phyloP scores from a whole-genome alignment of 75 land plant genomes.

The Pinus albicaulis region DNA sequence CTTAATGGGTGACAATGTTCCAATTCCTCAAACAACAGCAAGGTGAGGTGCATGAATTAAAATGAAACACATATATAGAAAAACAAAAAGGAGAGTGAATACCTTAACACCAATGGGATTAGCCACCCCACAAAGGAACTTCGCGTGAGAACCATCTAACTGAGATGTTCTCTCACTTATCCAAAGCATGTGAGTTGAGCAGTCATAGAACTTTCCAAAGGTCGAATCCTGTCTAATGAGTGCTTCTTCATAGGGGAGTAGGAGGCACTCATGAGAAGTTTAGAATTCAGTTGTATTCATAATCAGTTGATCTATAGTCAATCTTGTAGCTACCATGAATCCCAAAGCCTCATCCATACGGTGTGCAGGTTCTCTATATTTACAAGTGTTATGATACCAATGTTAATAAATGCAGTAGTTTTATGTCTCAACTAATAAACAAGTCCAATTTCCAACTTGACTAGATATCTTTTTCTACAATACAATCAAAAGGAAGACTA shows the following conservation, averaged over 20 bases:
- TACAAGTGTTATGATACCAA: background rate
- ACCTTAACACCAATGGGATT: slow-evolving; percentile 71
- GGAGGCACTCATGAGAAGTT: slow-evolving; percentile 53
- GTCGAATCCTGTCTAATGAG: slow-evolving; percentile 50
- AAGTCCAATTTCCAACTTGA: too few species aligned
- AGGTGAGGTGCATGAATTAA: too few species aligned
- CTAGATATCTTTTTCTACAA: too few species aligned
- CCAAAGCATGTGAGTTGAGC: slow-evolving; percentile 53
- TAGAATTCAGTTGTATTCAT: slow-evolving; percentile 25
- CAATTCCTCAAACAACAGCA: too few species aligned
- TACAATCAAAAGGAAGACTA: too few species aligned
- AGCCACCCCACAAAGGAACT: slow-evolving; percentile 60
- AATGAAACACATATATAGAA: too few species aligned
- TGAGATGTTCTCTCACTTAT: slow-evolving; percentile 61
- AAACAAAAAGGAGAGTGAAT: background rate
- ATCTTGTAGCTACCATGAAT: slow-evolving; percentile 64
- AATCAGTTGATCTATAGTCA: slow-evolving; percentile 26
- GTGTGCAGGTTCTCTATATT: slow-evolving; percentile 57
- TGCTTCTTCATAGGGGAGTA: slow-evolving; percentile 51
- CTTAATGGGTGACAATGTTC: too few species aligned
- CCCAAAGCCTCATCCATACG: slow-evolving; percentile 68
- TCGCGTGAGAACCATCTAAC: slow-evolving; percentile 65
- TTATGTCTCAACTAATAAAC: too few species aligned
- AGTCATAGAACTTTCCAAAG: slow-evolving; percentile 27
- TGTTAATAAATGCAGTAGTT: too few species aligned